Evolutionary conservation across 2,329 filamentous ascomycete species (phyloP).

Genomic region (Penicillium aurantiogriseum): DNA sequence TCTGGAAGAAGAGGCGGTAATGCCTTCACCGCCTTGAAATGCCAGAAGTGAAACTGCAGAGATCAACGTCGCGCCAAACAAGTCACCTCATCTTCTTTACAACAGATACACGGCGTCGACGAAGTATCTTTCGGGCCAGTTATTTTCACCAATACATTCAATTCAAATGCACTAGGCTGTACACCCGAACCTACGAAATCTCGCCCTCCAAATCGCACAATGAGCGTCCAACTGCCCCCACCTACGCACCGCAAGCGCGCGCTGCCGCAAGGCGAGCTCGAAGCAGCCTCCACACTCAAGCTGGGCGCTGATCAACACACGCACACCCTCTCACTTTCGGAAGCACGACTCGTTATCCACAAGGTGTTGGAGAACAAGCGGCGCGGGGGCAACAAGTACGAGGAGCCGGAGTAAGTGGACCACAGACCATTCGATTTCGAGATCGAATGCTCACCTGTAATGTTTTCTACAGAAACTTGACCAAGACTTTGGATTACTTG

Average conservation of each 20-base stretch:
- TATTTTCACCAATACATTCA: neutral
- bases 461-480: conserved; percentile 57
- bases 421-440: neutral
- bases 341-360: conserved; percentile 88
- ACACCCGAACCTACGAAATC: neutral
- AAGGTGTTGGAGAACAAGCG: conserved; percentile 79
- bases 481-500: conserved; percentile 87
- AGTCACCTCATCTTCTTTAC: neutral
- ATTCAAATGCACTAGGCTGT: neutral
- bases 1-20: conserved; percentile 6
- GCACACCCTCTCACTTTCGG: conserved; percentile 86
- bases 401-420: conserved; percentile 74
- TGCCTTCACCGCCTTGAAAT: conserved; percentile 24
- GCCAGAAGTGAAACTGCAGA: conserved; percentile 17
- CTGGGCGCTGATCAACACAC: conserved; percentile 93
- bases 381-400: conserved; percentile 75
- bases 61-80: conserved; percentile 12
- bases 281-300: conserved; percentile 75
- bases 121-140: neutral
- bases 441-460: neutral
- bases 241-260: conserved; percentile 43
- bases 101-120: neutral
- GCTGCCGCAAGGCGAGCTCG: conserved; percentile 65
- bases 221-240: conserved; percentile 39
- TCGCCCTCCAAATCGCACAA: conserved; percentile 9